Evolutionary conservation across 768 basidiomycete species (phyloP).

Genomic region (Collybia sordida): DNA sequence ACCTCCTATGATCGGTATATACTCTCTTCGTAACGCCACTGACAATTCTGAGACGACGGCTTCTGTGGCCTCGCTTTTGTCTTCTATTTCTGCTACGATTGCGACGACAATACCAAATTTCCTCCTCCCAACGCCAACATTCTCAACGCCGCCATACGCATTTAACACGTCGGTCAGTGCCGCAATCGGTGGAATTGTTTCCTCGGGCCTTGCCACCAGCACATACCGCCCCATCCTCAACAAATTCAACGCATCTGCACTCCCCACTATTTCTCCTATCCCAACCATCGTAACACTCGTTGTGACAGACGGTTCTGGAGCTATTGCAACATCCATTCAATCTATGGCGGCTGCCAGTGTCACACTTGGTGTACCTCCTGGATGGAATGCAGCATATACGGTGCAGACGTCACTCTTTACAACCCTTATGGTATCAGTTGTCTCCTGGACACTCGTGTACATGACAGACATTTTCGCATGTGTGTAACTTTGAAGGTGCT

Average conservation of each 20-base stretch:
- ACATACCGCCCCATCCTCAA: slow-evolving; percentile 64
- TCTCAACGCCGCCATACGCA: slow-evolving; percentile 60
- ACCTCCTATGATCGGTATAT: slow-evolving; percentile 77
- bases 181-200: slow-evolving; percentile 51
- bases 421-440: slow-evolving; percentile 8
- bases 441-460: slow-evolving; percentile 17
- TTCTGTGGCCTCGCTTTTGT: slow-evolving; percentile 49
- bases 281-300: slow-evolving; percentile 55
- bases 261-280: slow-evolving; percentile 55
- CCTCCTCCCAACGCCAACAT: slow-evolving; percentile 61
- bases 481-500: too few relatives aligned
- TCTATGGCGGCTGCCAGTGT: slow-evolving; percentile 44
- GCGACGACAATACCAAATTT: slow-evolving; percentile 73
- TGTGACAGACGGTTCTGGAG: slow-evolving; percentile 55
- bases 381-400: slow-evolving; percentile 38
- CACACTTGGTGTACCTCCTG: slow-evolving; percentile 65
- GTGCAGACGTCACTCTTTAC: slow-evolving; percentile 13
- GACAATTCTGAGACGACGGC: slow-evolving; percentile 38
- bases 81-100: slow-evolving; percentile 63
- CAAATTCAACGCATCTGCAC: slow-evolving; percentile 43
- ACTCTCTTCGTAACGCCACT: slow-evolving; percentile 52
- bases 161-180: slow-evolving; percentile 69
- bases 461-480: slow-evolving; percentile 12
- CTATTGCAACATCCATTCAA: slow-evolving; percentile 52
- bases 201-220: slow-evolving; percentile 65